phyloP scores from a whole-genome alignment of 2,329 filamentous ascomycete genomes.

The Trichophyton mentagrophytes region DNA sequence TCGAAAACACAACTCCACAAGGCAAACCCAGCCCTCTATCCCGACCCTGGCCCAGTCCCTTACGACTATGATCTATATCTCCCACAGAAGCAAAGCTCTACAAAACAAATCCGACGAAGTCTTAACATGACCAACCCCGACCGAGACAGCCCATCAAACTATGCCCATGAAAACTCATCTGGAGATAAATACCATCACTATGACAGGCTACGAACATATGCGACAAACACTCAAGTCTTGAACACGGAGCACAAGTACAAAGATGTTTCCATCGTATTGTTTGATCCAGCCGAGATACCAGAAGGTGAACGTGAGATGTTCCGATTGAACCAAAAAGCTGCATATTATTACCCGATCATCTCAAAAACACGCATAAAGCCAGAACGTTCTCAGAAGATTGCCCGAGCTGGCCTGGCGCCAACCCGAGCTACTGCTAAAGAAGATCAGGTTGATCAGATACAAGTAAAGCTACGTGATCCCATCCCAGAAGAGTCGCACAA shows the following conservation, averaged over 20 bases:
- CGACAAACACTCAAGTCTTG: slow-evolving; percentile 42
- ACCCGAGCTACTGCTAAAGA: slow-evolving; percentile 31
- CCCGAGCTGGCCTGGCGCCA: slow-evolving; percentile 28
- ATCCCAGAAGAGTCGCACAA: slow-evolving; percentile 38
- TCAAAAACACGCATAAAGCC: slow-evolving; percentile 45
- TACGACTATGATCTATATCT: slow-evolving; percentile 51
- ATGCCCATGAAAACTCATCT: slow-evolving; percentile 35
- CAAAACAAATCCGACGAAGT: slow-evolving; percentile 43
- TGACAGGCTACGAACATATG: slow-evolving; percentile 48
- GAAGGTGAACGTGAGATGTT: slow-evolving; percentile 6
- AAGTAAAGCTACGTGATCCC: slow-evolving; percentile 40
- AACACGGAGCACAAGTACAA: slow-evolving; percentile 41
- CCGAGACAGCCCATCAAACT: slow-evolving; percentile 40
- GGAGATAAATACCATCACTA: slow-evolving; percentile 40
- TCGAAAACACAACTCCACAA: slow-evolving; percentile 38
- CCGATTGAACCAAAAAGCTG: slow-evolving; percentile 36
- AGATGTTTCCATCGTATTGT: slow-evolving; percentile 47
- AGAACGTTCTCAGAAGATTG: slow-evolving; percentile 33
- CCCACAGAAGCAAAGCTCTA: slow-evolving; percentile 36
- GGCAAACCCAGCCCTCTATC: slow-evolving; percentile 37
- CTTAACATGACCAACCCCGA: slow-evolving; percentile 42
- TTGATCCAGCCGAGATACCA: slow-evolving; percentile 34
- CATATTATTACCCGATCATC: slow-evolving; percentile 51
- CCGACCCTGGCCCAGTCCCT: slow-evolving; percentile 40
- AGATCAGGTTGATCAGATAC: slow-evolving; percentile 41